Percentiles rank a stretch among this genome's conserved stretches.
phyloP scores from a whole-genome alignment of 768 basidiomycete genomes.

The Trametes maxima region DNA sequence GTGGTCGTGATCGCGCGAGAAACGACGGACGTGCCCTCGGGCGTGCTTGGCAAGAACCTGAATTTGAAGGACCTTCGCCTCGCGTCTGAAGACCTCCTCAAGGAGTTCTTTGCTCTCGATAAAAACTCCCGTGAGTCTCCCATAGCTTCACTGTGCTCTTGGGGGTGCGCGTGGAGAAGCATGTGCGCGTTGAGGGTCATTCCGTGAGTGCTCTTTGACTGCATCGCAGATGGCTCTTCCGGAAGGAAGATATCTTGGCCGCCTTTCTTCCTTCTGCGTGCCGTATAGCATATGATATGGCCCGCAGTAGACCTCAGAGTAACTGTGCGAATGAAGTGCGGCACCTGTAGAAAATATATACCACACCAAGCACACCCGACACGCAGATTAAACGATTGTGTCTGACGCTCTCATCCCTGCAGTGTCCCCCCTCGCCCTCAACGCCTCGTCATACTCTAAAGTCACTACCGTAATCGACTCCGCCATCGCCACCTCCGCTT shows the following conservation, averaged over 20 bases:
- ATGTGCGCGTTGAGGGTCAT: too few species aligned
- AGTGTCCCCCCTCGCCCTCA: slow-evolving; percentile 86
- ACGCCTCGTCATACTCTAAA: slow-evolving; percentile 62
- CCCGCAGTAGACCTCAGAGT: too few species aligned
- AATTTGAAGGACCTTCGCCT: slow-evolving; percentile 86
- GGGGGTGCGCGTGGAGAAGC: not conserved
- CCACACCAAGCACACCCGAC: not conserved
- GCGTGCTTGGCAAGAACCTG: slow-evolving; percentile 74
- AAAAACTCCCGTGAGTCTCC: slow-evolving; percentile 81
- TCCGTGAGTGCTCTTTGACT: too few species aligned
- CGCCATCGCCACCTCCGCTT: slow-evolving; percentile 69
- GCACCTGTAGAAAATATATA: not conserved
- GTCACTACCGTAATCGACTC: slow-evolving; percentile 77
- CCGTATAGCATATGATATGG: too few species aligned
- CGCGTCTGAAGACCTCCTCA: slow-evolving; percentile 83
- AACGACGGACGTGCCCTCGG: slow-evolving; percentile 79
- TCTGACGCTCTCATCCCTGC: slow-evolving; percentile 19
- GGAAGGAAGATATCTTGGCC: too few species aligned
- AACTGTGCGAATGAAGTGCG: too few species aligned
- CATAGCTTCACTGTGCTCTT: not conserved
- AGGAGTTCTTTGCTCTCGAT: slow-evolving; percentile 80
- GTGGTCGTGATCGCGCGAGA: slow-evolving; percentile 88
- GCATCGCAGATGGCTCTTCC: too few species aligned
- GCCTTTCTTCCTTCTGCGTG: too few species aligned
- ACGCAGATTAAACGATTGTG: not conserved